Base-by-base conservation (phyloP, 164 flowering plant genomes). In the Buxus sempervirens region DNA sequence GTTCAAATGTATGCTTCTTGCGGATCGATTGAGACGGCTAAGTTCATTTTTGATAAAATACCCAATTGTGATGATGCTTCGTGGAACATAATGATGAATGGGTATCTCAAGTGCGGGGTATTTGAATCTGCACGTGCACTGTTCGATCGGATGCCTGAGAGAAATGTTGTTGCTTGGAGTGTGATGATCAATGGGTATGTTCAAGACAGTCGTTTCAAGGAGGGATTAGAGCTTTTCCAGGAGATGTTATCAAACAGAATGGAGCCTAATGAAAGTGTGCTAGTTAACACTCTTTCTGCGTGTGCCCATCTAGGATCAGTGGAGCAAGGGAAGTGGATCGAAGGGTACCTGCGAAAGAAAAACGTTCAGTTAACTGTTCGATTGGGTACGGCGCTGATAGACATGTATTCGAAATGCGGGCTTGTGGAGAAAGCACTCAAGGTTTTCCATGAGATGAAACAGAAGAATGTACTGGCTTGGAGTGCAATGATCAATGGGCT, bases 1-100 rank as follows among this genome's bases (percentile, higher is more conserved):
- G 69, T 73, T 25, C 69, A 73, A 55, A 77, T 77, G 77, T 77
- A 77, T 60, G 59, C 65, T 51, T 70, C 69, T 19, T 73, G 80
- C 55, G 53, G 72, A 18, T 55, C 32, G 59, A 60, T 67, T 14
- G 77, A 64, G n/a, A 64, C 72, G 26, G 77, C 80, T 9, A 60
- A 62, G 25, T 22, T 67, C 13, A 53, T 66, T 57, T 74, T 70
- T 65, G 60, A 60, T 32, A 28, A 60, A 41, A 65, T 69, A 38
- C 23, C 70, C 19, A 58, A 60, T 36, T 57, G 5, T 26, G 66
- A 74, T 42, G 54, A 42, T 41, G 73, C 72, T 36, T 64, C 77
- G 0, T 70, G 70, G 73, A 74, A 66, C 55, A 70, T 70, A 54
- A 60, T 74, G 70, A 28, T 74, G 2, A 62, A 58, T 70, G 73